Base-by-base conservation (phyloP, 78 protist species). In the Mastigamoeba balamuthi region DNA sequence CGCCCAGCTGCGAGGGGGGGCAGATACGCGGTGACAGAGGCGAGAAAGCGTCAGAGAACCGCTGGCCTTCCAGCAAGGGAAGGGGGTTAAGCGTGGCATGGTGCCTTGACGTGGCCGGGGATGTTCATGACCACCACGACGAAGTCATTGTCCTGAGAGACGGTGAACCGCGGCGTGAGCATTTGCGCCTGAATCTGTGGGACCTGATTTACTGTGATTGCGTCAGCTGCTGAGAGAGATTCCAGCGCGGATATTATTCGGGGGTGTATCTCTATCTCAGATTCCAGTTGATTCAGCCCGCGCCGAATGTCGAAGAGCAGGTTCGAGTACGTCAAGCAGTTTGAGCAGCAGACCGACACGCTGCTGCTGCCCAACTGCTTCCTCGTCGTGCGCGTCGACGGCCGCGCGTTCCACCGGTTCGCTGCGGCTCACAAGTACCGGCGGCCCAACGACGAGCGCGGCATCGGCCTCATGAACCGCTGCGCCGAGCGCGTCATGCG, bases 361-460 rank as follows among this genome's bases (percentile, higher is more conserved):
- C 17, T 78, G 29, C 42, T 42, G 5, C 66, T 93, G 29, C 88
- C 81, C 30, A 84, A 82, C 77, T 72, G 76, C 28, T 93, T 89
- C 87, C 35, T 93, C 33, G 96, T 93, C 17, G 88, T 93, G 2
- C 77, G 96, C 25, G 66, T 93, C 2, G 96, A 93, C 53, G 96
- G 96, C 39, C 42, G 87, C 35, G 78, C 77, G 23, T 93, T 93
- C 58, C 88, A 82, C 66, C 76, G 83, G 53, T 92, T 92, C 42
- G 52, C 89, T 25, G 38, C 10, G 4, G 76, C 66, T 1, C 96
- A 92, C 48, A 74, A 72, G 0, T 93, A 69, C 66, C 70, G 23
- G 7, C 89, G 87, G 41, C 96, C 96, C 30, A 82, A 76, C 41
- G 96, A 93, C 48, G 67, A 58, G 30, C 66, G 92, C 5, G 94